Conservation (phyloP, 2,329 filamentous ascomycete species). For the Pseudocercospora pini-densiflorae region DNA sequence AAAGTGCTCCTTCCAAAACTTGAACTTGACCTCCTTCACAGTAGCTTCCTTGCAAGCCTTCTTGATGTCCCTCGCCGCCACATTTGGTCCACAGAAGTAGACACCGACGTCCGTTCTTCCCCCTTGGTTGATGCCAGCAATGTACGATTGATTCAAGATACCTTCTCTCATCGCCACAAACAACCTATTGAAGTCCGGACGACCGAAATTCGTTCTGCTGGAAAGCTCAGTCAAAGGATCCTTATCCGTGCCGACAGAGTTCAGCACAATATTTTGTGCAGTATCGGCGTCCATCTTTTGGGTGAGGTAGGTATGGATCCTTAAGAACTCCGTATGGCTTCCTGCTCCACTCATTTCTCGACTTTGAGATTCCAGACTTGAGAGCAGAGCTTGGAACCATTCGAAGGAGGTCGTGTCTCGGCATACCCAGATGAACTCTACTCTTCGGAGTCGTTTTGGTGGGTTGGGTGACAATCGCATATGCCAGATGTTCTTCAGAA, state of each 20-base stretch:
- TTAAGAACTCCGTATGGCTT: conserved; percentile 79
- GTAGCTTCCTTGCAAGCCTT: conserved; percentile 76
- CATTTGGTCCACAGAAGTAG: conserved; percentile 94
- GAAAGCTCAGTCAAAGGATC: conserved; percentile 93
- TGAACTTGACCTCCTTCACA: conserved; percentile 82
- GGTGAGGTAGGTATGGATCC: conserved; percentile 97
- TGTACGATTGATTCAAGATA: conserved; percentile 82
- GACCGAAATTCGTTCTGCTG: conserved; percentile 89
- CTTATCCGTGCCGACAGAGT: conserved; percentile 83
- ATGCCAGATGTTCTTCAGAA: conserved; percentile 98
- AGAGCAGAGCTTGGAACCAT: conserved; percentile 96
- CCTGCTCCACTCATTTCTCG: conserved; percentile 61
- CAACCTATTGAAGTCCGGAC: conserved; percentile 83
- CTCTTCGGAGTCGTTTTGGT: conserved; percentile 83
- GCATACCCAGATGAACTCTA: conserved; percentile 99
- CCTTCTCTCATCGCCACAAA: conserved; percentile 86
- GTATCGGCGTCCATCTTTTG: conserved; percentile 91
- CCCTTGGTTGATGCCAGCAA: conserved; percentile 72
- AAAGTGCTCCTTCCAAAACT: conserved; percentile 98
- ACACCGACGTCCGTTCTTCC: conserved; percentile 86
- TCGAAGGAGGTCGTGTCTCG: conserved; percentile 95
- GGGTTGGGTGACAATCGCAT: conserved; percentile 88
- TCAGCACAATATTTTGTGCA: conserved; percentile 94
- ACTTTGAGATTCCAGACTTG: conserved; percentile 86
- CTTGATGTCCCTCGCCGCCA: conserved; percentile 79